These are phyloP conservation scores for Ophiocordyceps camponoti-saundersi DNA, from an alignment of 2,329 filamentous ascomycete species.

Conservation along the genomic window DNA sequence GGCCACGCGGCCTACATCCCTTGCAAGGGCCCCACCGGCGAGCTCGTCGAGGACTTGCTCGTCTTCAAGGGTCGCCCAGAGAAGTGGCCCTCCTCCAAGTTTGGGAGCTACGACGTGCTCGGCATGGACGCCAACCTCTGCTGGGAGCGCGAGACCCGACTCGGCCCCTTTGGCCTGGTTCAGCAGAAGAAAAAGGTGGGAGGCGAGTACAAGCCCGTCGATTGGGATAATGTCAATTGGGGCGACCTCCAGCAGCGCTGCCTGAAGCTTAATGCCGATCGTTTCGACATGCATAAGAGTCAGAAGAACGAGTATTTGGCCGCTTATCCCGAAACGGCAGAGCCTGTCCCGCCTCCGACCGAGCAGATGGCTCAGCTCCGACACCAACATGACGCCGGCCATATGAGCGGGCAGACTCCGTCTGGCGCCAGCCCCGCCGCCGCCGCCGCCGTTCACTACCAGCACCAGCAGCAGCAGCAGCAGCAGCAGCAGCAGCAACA, in stretches of 20 bases:
- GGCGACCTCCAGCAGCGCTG: conserved; percentile 52
- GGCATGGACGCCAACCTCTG: conserved; percentile 46
- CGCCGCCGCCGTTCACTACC: neutral
- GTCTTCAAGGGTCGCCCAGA: conserved; percentile 45
- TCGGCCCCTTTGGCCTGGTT: conserved; percentile 46
- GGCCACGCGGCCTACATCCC: conserved; percentile 42
- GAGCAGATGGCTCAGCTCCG: conserved; percentile 2
- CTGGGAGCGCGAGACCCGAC: conserved; percentile 51
- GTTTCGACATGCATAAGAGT: conserved; percentile 32
- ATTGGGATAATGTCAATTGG: conserved; percentile 55
- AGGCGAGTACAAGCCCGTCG: conserved; percentile 18
- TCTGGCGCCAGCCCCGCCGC: too few species aligned
- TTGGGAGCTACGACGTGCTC: conserved; percentile 45
- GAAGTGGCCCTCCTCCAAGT: conserved; percentile 39
- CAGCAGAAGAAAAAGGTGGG: conserved; percentile 28
- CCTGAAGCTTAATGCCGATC: conserved; percentile 44
- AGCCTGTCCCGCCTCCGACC: conserved; percentile 4
- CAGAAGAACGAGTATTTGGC: conserved; percentile 25
- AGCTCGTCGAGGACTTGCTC: conserved; percentile 41
- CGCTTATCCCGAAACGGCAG: conserved; percentile 19
- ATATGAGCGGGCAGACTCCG: too few species aligned
- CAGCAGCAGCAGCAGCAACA: neutral
- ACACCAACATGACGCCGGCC: neutral
- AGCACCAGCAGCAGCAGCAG: neutral
- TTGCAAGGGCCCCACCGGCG: conserved; percentile 48